A percentile compares a stretch with the other conserved stretches of the same genome.
Evolutionary conservation across 257 asterid species (phyloP).

Genomic region (Fraxinus pennsylvanica): DNA sequence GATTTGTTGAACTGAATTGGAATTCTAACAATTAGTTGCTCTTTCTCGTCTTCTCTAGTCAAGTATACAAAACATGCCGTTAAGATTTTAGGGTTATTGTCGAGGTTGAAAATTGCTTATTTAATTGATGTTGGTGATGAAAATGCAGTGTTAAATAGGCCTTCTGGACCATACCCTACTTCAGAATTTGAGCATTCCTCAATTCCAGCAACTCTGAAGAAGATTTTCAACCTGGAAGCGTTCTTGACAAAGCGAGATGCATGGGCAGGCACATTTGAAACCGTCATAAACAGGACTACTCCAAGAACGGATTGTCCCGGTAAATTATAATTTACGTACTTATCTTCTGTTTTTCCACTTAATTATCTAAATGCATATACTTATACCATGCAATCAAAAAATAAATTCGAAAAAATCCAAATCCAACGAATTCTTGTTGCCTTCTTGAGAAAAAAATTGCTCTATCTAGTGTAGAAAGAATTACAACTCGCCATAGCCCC

Average conservation of each 20-base stretch:
- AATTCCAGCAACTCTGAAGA: slow-evolving; percentile 67
- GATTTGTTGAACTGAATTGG: too few relatives aligned
- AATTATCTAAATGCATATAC: neutral
- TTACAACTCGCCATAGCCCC: too few relatives aligned
- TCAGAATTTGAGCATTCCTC: slow-evolving; percentile 80
- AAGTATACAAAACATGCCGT: too few relatives aligned
- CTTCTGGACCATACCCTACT: slow-evolving; percentile 60
- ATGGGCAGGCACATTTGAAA: slow-evolving; percentile 81
- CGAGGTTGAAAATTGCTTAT: neutral
- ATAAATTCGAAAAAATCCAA: too few relatives aligned
- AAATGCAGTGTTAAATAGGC: slow-evolving; percentile 59
- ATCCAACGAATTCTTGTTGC: too few relatives aligned
- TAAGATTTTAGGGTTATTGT: too few relatives aligned
- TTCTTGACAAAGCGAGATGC: slow-evolving; percentile 66
- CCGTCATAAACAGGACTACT: slow-evolving; percentile 35
- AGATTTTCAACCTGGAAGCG: slow-evolving; percentile 53
- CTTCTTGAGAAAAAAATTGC: too few relatives aligned
- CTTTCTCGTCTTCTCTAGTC: too few relatives aligned
- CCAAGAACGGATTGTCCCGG: slow-evolving; percentile 79
- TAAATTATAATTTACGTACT: neutral
- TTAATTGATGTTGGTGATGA: neutral
- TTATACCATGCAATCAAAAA: neutral
- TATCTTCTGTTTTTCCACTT: neutral
- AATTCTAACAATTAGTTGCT: too few relatives aligned
- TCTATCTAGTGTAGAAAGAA: too few relatives aligned